Evolutionary conservation across 129 eudicot species (phyloP).

Genomic region (Tanacetum coccineum): DNA sequence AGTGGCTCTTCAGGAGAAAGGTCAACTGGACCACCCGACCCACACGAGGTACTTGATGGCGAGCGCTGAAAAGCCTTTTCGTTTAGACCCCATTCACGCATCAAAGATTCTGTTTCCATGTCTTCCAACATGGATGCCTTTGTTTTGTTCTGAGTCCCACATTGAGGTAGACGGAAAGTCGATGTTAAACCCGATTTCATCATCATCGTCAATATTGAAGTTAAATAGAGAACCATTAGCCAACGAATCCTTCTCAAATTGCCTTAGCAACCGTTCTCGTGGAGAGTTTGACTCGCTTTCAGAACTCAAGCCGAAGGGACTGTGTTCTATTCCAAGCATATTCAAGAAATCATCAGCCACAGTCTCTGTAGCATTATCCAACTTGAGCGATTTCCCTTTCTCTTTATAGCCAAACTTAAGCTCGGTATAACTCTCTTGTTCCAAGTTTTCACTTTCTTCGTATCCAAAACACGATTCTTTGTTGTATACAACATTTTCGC

Average conservation of each 20-base stretch:
- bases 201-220: constrained; percentile 44
- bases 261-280: constrained; percentile 71
- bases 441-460: constrained; percentile 35
- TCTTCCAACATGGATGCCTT: constrained; percentile 64
- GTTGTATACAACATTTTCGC: constrained; percentile 18
- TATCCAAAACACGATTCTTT: constrained; percentile 40
- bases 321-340: constrained; percentile 74
- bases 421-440: constrained; percentile 27
- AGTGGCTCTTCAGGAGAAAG: constrained; percentile 51
- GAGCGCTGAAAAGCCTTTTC: constrained; percentile 61
- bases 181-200: constrained; percentile 31
- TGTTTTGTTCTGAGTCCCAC: constrained; percentile 44
- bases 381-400: constrained; percentile 48
- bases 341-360: constrained; percentile 73
- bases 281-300: constrained; percentile 96
- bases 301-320: constrained; percentile 59
- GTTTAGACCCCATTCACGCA: constrained; percentile 85
- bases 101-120: constrained; percentile 78
- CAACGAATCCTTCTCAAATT: constrained; percentile 74
- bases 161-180: constrained; percentile 34
- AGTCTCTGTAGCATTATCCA: constrained; percentile 55
- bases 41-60: constrained; percentile 43
- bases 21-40: constrained; percentile 60
- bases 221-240: constrained; percentile 59
- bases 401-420: constrained; percentile 29